Conservation (phyloP, 2,329 filamentous ascomycete species). For the Trichocomaceae sp. region DNA sequence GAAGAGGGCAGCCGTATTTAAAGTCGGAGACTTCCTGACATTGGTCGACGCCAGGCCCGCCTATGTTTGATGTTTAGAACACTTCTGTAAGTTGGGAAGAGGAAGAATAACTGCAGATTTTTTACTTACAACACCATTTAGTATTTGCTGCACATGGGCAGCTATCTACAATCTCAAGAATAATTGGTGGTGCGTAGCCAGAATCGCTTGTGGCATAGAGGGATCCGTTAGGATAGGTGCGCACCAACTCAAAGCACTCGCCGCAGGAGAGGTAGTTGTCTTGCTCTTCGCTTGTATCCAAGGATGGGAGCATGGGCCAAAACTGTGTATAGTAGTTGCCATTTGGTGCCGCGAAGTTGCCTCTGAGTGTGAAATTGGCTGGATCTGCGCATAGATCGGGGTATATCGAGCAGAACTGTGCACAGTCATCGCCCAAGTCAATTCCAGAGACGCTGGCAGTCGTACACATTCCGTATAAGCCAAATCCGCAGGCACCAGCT, state of each 20-base stretch:
- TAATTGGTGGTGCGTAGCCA: conserved; percentile 1
- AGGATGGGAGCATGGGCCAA: conserved; percentile 6
- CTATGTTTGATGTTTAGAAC: background rate
- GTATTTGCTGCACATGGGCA: conserved; percentile 6
- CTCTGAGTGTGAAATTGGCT: conserved; percentile 3
- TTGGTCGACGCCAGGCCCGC: conserved; percentile 7
- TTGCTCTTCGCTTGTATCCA: conserved; percentile 6
- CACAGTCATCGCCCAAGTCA: conserved; percentile 3
- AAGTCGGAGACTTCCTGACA: conserved; percentile 7
- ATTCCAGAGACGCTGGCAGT: conserved; percentile 7
- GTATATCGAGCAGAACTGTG: conserved; percentile 1
- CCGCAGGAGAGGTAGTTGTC: conserved; percentile 8
- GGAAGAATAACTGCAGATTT: too few relatives aligned
- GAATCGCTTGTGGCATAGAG: conserved; percentile 5
- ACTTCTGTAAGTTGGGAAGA: too few relatives aligned
- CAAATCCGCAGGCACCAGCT: conserved; percentile 7
- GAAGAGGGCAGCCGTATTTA: conserved; percentile 4
- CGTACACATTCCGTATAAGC: conserved; percentile 9
- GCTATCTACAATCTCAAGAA: conserved; percentile 7
- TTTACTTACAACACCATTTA: conserved; percentile 7
- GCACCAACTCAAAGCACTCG: conserved; percentile 7
- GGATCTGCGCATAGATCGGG: conserved; percentile 4
- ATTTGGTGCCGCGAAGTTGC: conserved; percentile 4
- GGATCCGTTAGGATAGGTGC: conserved; percentile 2
- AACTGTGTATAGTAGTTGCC: conserved; percentile 8